phyloP scores from a whole-genome alignment of 192 early-diverging fungal genomes.

The Coemansia sp. region DNA sequence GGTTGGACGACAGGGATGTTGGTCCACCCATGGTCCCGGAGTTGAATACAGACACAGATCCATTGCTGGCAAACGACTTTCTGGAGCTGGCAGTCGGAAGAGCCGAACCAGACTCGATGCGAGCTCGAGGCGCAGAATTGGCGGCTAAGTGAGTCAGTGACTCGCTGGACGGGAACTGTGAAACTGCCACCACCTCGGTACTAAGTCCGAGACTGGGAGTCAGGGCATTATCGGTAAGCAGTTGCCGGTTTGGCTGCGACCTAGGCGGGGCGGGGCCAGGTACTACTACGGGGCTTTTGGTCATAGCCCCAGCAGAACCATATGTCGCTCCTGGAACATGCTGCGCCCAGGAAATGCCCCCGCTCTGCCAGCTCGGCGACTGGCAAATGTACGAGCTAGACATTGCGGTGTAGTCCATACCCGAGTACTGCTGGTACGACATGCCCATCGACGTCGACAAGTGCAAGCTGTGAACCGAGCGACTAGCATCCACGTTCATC shows the following conservation, averaged over 20 bases:
- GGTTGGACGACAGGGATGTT: conserved; percentile 30
- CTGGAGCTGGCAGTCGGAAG: conserved; percentile 13
- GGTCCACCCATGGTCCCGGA: conserved; percentile 20
- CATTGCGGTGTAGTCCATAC: conserved; percentile 20
- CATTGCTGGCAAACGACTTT: conserved; percentile 22
- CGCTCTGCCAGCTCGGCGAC: conserved; percentile 56
- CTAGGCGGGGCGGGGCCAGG: conserved; percentile 5
- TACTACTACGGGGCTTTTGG: conserved; percentile 22
- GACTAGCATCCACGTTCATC: conserved; percentile 51
- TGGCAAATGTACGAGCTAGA: conserved; percentile 33
- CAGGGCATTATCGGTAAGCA: neutral
- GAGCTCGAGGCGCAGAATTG: neutral
- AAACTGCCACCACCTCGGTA: conserved; percentile 25
- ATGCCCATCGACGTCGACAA: conserved; percentile 20
- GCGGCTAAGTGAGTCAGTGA: neutral
- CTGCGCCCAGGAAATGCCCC: conserved; percentile 37
- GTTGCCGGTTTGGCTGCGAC: conserved; percentile 4
- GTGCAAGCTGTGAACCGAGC: conserved; percentile 28
- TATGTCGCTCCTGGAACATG: conserved; percentile 15
- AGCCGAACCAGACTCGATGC: neutral
- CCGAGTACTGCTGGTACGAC: conserved; percentile 21
- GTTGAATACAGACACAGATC: conserved; percentile 29
- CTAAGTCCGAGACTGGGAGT: neutral
- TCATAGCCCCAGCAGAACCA: conserved; percentile 17
- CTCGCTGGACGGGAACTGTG: conserved; percentile 33